Evolutionary conservation across 345 rosid species (phyloP).

Genomic region (Populus deltoides): DNA sequence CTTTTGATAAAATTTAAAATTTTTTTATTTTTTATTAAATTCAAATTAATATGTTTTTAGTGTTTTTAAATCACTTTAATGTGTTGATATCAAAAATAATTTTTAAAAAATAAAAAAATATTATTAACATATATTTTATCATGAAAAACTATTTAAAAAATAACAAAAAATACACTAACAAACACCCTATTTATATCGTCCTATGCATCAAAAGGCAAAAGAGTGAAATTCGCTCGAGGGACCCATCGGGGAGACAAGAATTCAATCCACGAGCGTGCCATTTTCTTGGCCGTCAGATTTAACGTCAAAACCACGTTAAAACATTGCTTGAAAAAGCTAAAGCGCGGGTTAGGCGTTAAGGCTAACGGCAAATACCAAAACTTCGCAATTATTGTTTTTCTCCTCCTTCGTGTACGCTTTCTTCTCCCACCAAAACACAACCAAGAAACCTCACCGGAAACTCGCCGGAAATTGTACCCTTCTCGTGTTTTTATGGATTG

Average conservation of each 20-base stretch:
- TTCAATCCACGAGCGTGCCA: conserved; percentile 20
- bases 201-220: background rate
- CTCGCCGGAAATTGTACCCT: conserved; percentile 1
- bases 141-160: too few relatives aligned
- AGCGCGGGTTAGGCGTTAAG: conserved; percentile 21
- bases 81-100: too few relatives aligned
- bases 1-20: too few relatives aligned
- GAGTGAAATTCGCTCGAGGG: conserved; percentile 4
- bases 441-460: conserved; percentile 1
- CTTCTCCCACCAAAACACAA: background rate
- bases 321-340: background rate
- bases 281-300: conserved; percentile 19
- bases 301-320: conserved; percentile 9
- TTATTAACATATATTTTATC: too few relatives aligned
- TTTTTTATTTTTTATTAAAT: too few relatives aligned
- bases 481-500: background rate
- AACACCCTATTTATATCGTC: too few relatives aligned
- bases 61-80: too few relatives aligned
- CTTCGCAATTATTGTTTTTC: conserved; percentile 28
- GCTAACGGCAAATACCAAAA: conserved; percentile 18
- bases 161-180: too few relatives aligned
- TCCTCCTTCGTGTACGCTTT: background rate
- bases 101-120: too few relatives aligned
- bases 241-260: conserved; percentile 19
- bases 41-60: too few relatives aligned